Conservation (phyloP, 176 grass and related monocot species). For the Cocos nucifera region DNA sequence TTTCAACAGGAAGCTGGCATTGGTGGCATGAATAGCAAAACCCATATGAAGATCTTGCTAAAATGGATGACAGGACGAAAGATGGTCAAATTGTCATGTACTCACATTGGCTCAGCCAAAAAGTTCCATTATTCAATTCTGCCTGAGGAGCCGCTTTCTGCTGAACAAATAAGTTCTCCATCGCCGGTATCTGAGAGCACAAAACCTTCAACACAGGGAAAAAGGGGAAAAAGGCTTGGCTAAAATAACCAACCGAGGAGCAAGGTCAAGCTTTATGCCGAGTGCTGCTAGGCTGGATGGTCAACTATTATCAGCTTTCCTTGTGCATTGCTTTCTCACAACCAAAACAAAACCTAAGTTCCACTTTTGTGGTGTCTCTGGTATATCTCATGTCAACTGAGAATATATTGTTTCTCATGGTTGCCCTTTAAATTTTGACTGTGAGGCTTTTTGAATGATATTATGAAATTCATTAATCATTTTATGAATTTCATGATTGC, state of each 20-base stretch:
- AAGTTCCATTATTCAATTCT: conserved; percentile 46
- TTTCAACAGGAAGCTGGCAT: conserved; percentile 42
- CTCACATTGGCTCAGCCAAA: conserved; percentile 34
- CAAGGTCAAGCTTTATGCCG: conserved; percentile 1
- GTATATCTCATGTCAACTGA: no score
- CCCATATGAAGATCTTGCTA: conserved; percentile 74
- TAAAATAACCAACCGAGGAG: conserved; percentile 17
- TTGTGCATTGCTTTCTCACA: no score
- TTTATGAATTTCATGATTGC: no score
- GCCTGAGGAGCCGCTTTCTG: conserved; percentile 5
- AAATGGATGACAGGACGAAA: conserved; percentile 74
- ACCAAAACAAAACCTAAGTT: no score
- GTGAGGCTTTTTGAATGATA: no score
- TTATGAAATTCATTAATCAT: no score
- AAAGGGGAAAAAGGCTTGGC: background rate
- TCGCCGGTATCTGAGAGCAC: background rate
- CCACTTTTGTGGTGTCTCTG: no score
- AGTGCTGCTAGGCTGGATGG: background rate
- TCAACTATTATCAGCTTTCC: no score
- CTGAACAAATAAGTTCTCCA: background rate
- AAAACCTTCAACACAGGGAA: background rate
- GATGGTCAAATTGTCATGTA: conserved; percentile 41
- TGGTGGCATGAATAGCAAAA: conserved; percentile 64
- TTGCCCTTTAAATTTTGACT: no score
- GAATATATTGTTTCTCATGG: no score